Conservation (phyloP, 1,284 basidiomycete genomes). For the Ganoderma meredithae region DNA sequence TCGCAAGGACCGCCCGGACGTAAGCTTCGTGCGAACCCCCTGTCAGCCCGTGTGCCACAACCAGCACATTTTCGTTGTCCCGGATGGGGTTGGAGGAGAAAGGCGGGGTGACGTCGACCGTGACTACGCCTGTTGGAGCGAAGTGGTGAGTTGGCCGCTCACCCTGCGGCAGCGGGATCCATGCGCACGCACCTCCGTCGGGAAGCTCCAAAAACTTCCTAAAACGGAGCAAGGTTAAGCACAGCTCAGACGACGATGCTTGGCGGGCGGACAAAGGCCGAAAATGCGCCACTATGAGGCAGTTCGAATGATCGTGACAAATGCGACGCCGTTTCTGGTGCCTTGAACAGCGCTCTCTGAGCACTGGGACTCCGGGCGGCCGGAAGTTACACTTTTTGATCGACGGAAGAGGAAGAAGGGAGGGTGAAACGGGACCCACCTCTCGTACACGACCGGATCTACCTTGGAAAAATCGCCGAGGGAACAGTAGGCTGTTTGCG, state of each 20-base stretch:
- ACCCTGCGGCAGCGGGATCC: neutral
- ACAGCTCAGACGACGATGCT: neutral
- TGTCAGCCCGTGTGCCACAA: slow-evolving; percentile 41
- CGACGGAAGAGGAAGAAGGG: neutral
- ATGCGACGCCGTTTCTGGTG: neutral
- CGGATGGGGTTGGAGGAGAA: slow-evolving; percentile 23
- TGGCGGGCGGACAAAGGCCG: neutral
- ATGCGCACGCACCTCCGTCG: slow-evolving; percentile 35
- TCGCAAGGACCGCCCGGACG: slow-evolving; percentile 36
- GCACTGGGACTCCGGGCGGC: neutral
- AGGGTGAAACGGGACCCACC: slow-evolving; percentile 24
- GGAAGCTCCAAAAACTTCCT: slow-evolving; percentile 35
- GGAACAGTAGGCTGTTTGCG: slow-evolving; percentile 39
- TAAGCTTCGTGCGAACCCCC: slow-evolving; percentile 43
- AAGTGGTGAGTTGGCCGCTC: neutral
- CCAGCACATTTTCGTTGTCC: slow-evolving; percentile 32
- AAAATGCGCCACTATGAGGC: neutral
- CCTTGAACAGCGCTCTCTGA: neutral
- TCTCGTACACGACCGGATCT: slow-evolving; percentile 37
- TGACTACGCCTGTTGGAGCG: slow-evolving; percentile 33
- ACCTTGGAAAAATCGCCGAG: slow-evolving; percentile 36
- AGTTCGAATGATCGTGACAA: neutral
- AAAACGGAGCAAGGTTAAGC: neutral
- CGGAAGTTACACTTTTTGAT: neutral
- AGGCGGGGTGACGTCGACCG: slow-evolving; percentile 39